phyloP scores from a whole-genome alignment of 148 eudicot species.

The Selenicereus undatus region DNA sequence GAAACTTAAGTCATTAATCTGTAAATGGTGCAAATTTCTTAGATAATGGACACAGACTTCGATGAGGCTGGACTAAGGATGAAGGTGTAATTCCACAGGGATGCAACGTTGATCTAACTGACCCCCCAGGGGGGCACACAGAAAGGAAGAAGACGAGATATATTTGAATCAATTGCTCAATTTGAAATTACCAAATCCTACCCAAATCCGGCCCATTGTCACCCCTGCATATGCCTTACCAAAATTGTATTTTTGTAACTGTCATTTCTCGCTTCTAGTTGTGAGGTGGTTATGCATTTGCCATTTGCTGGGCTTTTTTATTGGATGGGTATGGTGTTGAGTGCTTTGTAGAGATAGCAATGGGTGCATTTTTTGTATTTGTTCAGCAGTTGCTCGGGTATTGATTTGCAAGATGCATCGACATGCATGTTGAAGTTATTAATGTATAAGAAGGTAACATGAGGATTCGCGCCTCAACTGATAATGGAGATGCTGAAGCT shows the following conservation, averaged over 20 bases:
- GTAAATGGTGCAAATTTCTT: no score
- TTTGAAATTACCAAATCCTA: not conserved
- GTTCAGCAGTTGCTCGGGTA: not conserved
- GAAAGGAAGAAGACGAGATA: no score
- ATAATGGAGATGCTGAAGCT: constrained; percentile 46
- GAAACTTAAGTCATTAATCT: no score
- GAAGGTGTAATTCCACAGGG: no score
- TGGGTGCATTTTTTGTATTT: not conserved
- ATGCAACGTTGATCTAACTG: no score
- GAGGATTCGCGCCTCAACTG: constrained; percentile 42
- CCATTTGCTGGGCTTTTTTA: not conserved
- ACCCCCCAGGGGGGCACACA: no score
- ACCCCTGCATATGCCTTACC: not conserved
- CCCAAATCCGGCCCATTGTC: not conserved
- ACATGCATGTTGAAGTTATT: constrained; percentile 49
- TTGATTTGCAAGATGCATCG: constrained; percentile 7
- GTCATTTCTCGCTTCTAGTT: constrained; percentile 12
- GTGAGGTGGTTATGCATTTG: constrained; percentile 11
- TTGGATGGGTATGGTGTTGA: not conserved
- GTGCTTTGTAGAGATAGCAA: not conserved
- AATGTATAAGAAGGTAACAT: constrained; percentile 40
- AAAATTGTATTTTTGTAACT: not conserved
- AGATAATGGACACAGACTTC: not conserved
- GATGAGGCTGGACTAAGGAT: not conserved
- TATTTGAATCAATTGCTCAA: not conserved